phyloP scores from a whole-genome alignment of 495 filamentous ascomycete genomes.

The Neurospora sp. region DNA sequence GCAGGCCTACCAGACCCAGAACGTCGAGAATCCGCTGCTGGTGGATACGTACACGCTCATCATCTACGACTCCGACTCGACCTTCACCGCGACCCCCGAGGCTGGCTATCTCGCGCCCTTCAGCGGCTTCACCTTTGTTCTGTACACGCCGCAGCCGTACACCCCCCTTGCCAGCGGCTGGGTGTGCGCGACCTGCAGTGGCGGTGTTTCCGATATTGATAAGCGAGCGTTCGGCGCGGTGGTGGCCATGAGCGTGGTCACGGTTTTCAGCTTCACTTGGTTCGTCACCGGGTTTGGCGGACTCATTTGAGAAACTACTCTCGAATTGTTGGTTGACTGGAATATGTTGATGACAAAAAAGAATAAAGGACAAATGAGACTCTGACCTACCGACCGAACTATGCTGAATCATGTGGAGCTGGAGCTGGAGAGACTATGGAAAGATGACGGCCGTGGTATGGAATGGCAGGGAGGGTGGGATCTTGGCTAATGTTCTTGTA shows the following conservation, averaged over 20 bases:
- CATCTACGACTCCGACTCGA: constrained; percentile 63
- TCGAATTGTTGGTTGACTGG: neutral
- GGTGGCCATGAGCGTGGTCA: constrained; percentile 63
- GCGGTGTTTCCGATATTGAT: constrained; percentile 54
- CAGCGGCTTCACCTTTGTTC: constrained; percentile 59
- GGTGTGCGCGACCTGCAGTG: constrained; percentile 61
- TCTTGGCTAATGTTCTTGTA: neutral
- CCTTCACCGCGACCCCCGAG: constrained; percentile 48
- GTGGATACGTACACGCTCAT: constrained; percentile 75
- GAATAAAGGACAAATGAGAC: neutral
- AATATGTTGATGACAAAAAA: neutral
- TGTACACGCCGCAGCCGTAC: constrained; percentile 66
- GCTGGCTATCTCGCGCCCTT: constrained; percentile 64
- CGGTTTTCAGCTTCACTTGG: constrained; percentile 78
- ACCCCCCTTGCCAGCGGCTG: constrained; percentile 46
- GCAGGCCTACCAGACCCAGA: constrained; percentile 49
- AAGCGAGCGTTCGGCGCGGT: constrained; percentile 59
- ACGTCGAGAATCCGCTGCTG: constrained; percentile 47
- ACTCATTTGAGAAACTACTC: constrained; percentile 27
- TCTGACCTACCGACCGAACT: neutral
- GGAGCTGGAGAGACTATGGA: neutral
- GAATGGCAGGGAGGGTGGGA: neutral
- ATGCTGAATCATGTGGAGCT: neutral
- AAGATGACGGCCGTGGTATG: neutral
- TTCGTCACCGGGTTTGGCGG: constrained; percentile 61